Percentiles rank a stretch among this genome's conserved stretches.
phyloP scores from a whole-genome alignment of 306 rosid genomes.

The Dalbergia oliveri region DNA sequence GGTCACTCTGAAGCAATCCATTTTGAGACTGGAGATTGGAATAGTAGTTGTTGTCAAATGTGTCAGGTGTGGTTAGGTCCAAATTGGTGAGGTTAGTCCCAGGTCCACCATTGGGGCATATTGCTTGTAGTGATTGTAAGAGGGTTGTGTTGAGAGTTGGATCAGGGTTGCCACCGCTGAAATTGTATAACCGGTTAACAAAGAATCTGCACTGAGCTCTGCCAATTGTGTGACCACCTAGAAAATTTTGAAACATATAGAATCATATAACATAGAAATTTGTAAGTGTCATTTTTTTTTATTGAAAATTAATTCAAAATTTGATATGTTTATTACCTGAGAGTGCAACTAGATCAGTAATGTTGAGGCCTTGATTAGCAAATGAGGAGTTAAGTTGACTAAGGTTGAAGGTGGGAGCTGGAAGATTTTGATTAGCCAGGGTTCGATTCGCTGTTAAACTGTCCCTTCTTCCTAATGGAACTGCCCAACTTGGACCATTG shows the following conservation, averaged over 20 bases:
- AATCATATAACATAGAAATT: not conserved
- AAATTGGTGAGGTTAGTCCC: conserved; percentile 48
- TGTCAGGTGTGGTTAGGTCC: conserved; percentile 53
- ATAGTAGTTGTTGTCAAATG: conserved; percentile 50
- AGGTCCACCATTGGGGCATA: conserved; percentile 51
- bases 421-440: conserved; percentile 51
- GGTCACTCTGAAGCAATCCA: conserved; percentile 57
- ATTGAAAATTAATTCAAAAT: too few relatives aligned
- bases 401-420: conserved; percentile 37
- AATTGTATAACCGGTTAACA: conserved; percentile 43
- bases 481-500: conserved; percentile 57
- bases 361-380: conserved; percentile 38
- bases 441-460: conserved; percentile 55
- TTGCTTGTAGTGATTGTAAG: conserved; percentile 9
- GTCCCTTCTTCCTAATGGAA: conserved; percentile 67
- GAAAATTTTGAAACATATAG: not conserved
- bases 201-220: conserved; percentile 45
- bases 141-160: conserved; percentile 50
- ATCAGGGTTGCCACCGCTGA: conserved; percentile 43
- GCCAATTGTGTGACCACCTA: conserved; percentile 58
- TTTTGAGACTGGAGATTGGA: conserved; percentile 42
- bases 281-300: too few relatives aligned
- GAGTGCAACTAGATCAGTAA: conserved; percentile 63
- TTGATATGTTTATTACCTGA: conserved; percentile 46
- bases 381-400: conserved; percentile 31